Evolutionary conservation across 2,329 filamentous ascomycete genomes (phyloP).

Genomic region (Fusarium tuaranense): DNA sequence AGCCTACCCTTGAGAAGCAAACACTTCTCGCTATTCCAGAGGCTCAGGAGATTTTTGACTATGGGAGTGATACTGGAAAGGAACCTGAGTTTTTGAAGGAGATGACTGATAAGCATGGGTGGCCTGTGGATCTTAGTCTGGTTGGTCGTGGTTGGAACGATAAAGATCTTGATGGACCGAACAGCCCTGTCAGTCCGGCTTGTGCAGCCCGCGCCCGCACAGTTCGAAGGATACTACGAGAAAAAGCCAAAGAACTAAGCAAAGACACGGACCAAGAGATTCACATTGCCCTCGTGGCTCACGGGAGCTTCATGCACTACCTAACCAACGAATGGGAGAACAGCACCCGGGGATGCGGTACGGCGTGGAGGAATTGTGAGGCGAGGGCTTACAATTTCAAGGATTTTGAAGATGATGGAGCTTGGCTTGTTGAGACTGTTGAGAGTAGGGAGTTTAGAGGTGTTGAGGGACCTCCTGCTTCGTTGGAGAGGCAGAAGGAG

Average conservation of each 20-base stretch:
- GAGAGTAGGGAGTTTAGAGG: constrained; percentile 26
- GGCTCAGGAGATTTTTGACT: constrained; percentile 34
- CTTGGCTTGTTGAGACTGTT: constrained; percentile 28
- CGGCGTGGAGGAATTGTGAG: constrained; percentile 33
- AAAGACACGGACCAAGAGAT: constrained; percentile 14
- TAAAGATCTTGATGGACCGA: constrained; percentile 29
- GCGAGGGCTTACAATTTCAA: constrained; percentile 29
- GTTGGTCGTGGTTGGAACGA: constrained; percentile 22
- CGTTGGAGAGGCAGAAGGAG: constrained; percentile 15
- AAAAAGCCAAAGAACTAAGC: constrained; percentile 14
- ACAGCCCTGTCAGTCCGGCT: constrained; percentile 29
- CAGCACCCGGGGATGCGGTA: constrained; percentile 17
- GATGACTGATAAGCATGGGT: constrained; percentile 1
- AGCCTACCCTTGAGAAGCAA: constrained; percentile 16
- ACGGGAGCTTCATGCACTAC: constrained; percentile 34
- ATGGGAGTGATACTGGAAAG: constrained; percentile 28
- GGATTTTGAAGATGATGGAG: constrained; percentile 22
- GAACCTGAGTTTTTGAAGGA: constrained; percentile 1
- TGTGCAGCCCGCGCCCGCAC: constrained; percentile 22
- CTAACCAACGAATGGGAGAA: constrained; percentile 36
- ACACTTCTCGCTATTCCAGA: constrained; percentile 31
- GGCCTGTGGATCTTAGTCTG: constrained; percentile 30
- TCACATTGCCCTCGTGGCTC: constrained; percentile 31
- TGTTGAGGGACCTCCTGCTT: constrained; percentile 14
- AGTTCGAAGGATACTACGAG: constrained; percentile 26